Percentiles rank a stretch among this genome's conserved stretches.
phyloP scores from a whole-genome alignment of 164 flowering plant species.

The Annona squamosa region DNA sequence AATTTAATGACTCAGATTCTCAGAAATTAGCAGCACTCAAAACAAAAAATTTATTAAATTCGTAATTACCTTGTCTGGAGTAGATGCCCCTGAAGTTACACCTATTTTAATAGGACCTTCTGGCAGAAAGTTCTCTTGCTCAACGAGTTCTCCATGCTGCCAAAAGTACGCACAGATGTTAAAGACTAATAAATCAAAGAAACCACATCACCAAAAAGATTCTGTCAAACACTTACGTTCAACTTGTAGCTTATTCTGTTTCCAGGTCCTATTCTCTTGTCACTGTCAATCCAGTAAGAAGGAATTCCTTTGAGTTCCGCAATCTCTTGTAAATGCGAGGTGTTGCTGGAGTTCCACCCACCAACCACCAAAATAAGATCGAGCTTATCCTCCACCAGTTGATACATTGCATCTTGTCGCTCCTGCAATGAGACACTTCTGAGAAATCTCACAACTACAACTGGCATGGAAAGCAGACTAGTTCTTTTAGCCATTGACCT shows the following conservation, averaged over 20 bases:
- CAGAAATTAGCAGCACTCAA: background rate
- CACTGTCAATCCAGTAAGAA: conserved; percentile 92
- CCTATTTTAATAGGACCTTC: conserved; percentile 85
- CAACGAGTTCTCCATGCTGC: conserved; percentile 91
- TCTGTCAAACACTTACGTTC: conserved; percentile 38
- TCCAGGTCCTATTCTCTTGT: conserved; percentile 90
- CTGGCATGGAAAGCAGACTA: no score
- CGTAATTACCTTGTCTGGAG: conserved; percentile 81
- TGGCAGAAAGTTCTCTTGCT: conserved; percentile 85
- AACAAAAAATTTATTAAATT: background rate
- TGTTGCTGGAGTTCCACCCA: conserved; percentile 97
- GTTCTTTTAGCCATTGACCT: no score
- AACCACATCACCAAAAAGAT: background rate
- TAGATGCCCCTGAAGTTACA: conserved; percentile 92
- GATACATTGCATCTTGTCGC: conserved; percentile 95
- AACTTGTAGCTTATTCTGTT: conserved; percentile 72
- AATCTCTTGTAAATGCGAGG: conserved; percentile 96
- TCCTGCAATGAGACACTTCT: conserved; percentile 40
- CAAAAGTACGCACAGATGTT: background rate
- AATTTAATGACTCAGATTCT: background rate
- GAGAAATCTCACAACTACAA: background rate
- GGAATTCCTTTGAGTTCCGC: conserved; percentile 86
- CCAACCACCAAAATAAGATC: conserved; percentile 91
- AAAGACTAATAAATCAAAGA: background rate
- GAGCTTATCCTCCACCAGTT: conserved; percentile 67